These are phyloP conservation scores for Angomonas ambiguus DNA, from an alignment of 208 protist species.

Conservation along the genomic window DNA sequence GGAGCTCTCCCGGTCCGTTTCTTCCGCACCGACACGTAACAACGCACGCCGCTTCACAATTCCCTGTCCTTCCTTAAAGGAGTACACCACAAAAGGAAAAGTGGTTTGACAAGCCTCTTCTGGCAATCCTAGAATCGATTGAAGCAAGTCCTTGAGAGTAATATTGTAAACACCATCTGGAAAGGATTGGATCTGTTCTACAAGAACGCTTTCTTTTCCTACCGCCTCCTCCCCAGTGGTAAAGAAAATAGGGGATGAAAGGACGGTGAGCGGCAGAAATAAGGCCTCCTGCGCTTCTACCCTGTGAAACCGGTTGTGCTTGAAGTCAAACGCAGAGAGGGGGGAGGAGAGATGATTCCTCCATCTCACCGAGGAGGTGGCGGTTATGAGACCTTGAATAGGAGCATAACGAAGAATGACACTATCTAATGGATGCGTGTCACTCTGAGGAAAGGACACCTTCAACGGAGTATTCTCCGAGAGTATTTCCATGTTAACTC, in stretches of 20 bases:
- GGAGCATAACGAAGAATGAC: background rate
- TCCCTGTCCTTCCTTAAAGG: background rate
- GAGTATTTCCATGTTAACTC: background rate
- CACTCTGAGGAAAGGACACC: background rate
- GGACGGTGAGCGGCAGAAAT: background rate
- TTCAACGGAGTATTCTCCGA: background rate
- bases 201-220: background rate
- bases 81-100: background rate
- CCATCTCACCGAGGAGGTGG: background rate
- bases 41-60: background rate
- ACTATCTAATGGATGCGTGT: background rate
- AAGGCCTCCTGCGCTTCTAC: background rate
- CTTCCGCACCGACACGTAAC: background rate
- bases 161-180: background rate
- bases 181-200: background rate
- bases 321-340: background rate
- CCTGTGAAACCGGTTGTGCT: background rate
- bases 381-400: background rate
- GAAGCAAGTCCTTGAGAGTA: background rate
- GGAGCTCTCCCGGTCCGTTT: too few species aligned
- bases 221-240: background rate
- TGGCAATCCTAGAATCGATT: background rate
- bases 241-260: background rate
- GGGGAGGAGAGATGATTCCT: background rate
- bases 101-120: background rate